Evolutionary conservation across 192 early-diverging fungal species (phyloP), one percentile per base, ranked within the genome.

Genomic region (Coemansia brasiliensis): DNA sequence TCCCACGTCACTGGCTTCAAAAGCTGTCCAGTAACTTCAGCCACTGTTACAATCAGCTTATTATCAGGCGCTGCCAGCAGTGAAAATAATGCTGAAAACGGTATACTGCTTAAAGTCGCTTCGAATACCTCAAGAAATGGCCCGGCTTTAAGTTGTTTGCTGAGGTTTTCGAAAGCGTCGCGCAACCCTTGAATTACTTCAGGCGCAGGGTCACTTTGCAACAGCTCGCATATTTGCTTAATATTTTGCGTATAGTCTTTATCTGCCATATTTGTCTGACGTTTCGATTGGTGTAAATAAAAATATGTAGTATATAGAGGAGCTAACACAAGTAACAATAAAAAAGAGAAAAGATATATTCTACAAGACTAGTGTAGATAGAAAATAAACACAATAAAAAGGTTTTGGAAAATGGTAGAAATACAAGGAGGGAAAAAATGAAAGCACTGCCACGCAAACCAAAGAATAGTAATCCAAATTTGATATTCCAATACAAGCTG

Each of bases 71-170:
- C 72, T 4, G 71, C 57, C 43, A 80, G 52, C 64, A 80, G 58
- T 16, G 72, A 74, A 39, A 80, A 80, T 44, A 80, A 48, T 15
- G 69, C 67, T 10, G 67, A 50, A 39, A 80, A 71, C 8, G 71
- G 71, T 11, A 80, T 74, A 39, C 58, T 72, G 54, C 66, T 68
- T 26, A 79, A 54, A 10, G 69, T 73, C 9, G 66, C 61, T 52
- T 77, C 74, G 63, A 77, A 77, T 13, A 77, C 74, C 63, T 77
- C 67, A 17, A 77, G 57, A 13, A 77, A 77, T 12, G 68, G 68
- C 9, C 68, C 74, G 13, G 74, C 57, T 25, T 48, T 62, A 10
- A 77, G 74, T 25, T 77, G 74, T 39, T 63, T 70, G 60, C 68
- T 59, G 49, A 77, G 64, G 40, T 10, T 55, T 5, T 59, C 67